These are phyloP conservation scores for Aspergillus vadensis DNA, from an alignment of 2,329 filamentous ascomycete genomes.

Conservation along the genomic window DNA sequence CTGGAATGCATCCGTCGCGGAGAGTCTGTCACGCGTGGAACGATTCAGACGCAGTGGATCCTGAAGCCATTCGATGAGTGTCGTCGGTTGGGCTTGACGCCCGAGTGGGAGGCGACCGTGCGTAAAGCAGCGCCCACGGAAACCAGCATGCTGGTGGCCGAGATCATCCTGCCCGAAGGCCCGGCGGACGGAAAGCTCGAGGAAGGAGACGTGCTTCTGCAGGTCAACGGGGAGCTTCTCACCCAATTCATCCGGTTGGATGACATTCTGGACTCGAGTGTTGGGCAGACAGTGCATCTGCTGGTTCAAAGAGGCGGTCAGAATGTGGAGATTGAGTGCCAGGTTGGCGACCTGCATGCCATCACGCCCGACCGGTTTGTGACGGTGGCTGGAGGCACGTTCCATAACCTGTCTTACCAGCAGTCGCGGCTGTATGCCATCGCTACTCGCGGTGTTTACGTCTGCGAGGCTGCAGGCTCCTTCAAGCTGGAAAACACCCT, in stretches of 20 bases:
- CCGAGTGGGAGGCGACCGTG: slow-evolving; percentile 83
- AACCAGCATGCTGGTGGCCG: slow-evolving; percentile 94
- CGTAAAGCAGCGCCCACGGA: slow-evolving; percentile 84
- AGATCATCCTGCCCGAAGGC: slow-evolving; percentile 89
- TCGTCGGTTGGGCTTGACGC: slow-evolving; percentile 78
- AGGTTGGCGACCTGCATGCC: slow-evolving; percentile 84
- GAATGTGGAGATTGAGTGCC: slow-evolving; percentile 80
- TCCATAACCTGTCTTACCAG: slow-evolving; percentile 96
- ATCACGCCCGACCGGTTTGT: slow-evolving; percentile 97
- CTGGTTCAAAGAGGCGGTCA: slow-evolving; percentile 86
- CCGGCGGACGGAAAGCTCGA: slow-evolving; percentile 85
- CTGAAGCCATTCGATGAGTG: slow-evolving; percentile 98
- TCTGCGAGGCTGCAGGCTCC: slow-evolving; percentile 91
- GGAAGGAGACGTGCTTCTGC: slow-evolving; percentile 90
- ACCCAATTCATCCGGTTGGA: slow-evolving; percentile 92
- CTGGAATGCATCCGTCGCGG: slow-evolving; percentile 80
- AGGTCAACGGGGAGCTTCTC: slow-evolving; percentile 89
- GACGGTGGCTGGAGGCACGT: slow-evolving; percentile 87
- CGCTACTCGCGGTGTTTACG: slow-evolving; percentile 85
- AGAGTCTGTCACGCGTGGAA: slow-evolving; percentile 78
- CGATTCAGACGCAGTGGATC: slow-evolving; percentile 97
- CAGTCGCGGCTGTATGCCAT: slow-evolving; percentile 96
- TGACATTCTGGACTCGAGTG: slow-evolving; percentile 85
- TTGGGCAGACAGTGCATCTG: slow-evolving; percentile 75
- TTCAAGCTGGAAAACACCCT: slow-evolving; percentile 92